A percentile compares a stretch with the other conserved stretches of the same genome.
Evolutionary conservation across 2,329 filamentous ascomycete genomes (phyloP).

Genomic region (Fusarium fracticaudum): DNA sequence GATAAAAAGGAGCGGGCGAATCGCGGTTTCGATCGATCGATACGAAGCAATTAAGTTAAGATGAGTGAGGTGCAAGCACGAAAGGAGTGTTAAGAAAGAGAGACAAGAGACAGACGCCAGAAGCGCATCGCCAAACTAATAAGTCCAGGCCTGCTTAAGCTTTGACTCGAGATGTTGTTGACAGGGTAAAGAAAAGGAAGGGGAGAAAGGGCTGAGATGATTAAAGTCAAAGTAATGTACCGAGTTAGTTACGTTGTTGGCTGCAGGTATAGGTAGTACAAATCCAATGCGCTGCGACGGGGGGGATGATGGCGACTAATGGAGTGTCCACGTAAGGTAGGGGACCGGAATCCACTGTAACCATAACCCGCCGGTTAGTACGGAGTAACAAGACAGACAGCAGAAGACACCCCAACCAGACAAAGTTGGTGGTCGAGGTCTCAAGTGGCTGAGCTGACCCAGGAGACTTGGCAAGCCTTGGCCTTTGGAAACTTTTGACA

Average conservation of each 20-base stretch:
- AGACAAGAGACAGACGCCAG: conserved; percentile 31
- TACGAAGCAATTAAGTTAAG: conserved; percentile 25
- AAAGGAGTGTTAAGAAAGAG: conserved; percentile 44
- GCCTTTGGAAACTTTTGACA: background rate
- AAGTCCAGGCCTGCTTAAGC: conserved; percentile 4
- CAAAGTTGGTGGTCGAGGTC: conserved; percentile 17
- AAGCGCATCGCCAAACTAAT: conserved; percentile 37
- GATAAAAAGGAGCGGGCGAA: conserved; percentile 34
- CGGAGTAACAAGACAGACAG: conserved; percentile 13
- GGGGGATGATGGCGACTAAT: conserved; percentile 33
- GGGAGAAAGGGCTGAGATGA: conserved; percentile 18
- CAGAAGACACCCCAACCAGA: background rate
- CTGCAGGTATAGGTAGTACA: background rate
- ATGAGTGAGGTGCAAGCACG: conserved; percentile 18
- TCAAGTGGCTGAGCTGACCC: conserved; percentile 32
- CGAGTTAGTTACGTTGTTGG: background rate
- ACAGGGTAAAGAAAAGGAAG: conserved; percentile 1
- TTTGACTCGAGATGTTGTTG: conserved; percentile 6
- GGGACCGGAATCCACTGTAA: conserved; percentile 33
- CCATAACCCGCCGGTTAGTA: conserved; percentile 35
- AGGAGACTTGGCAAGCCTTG: conserved; percentile 28
- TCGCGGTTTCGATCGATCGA: conserved; percentile 13
- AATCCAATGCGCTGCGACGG: conserved; percentile 27
- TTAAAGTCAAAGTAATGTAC: conserved; percentile 10
- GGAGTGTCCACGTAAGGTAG: conserved; percentile 45